Evolutionary conservation across 345 rosid species (phyloP).

Genomic region (Linum trigynum): DNA sequence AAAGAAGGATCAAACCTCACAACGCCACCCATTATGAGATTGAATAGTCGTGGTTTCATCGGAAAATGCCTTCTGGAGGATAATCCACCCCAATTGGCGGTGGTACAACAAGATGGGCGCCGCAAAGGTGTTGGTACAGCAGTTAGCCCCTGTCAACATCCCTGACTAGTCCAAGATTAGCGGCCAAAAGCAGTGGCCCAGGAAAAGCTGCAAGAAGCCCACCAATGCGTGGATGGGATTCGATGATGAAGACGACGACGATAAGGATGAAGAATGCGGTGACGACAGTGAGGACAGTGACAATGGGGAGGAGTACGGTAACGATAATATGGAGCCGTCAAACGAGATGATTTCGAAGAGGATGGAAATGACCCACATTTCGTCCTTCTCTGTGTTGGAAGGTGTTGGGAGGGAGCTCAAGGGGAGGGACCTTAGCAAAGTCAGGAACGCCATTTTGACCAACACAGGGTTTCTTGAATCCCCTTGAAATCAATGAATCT

Average conservation of each 20-base stretch:
- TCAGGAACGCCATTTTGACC: constrained; percentile 67
- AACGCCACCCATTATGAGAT: too few relatives aligned
- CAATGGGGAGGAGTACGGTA: neutral
- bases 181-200: constrained; percentile 21
- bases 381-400: constrained; percentile 66
- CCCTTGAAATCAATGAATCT: neutral
- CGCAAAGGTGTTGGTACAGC: constrained; percentile 26
- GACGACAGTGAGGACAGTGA: constrained; percentile 25
- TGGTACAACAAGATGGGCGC: constrained; percentile 13
- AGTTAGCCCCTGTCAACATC: constrained; percentile 62
- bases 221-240: constrained; percentile 2
- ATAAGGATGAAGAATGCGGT: constrained; percentile 2
- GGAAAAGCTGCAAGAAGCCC: constrained; percentile 19
- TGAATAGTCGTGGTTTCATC: too few relatives aligned
- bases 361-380: constrained; percentile 50
- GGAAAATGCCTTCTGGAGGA: too few relatives aligned
- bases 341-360: constrained; percentile 61
- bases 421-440: constrained; percentile 70
- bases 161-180: constrained; percentile 58
- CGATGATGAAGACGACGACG: neutral
- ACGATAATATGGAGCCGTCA: constrained; percentile 42
- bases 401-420: constrained; percentile 78
- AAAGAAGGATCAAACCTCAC: too few relatives aligned
- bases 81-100: constrained; percentile 24
- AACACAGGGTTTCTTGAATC: constrained; percentile 80